Conservation (phyloP, 2,329 filamentous ascomycete genomes). For the Paecilomyces dactylethromorphus region DNA sequence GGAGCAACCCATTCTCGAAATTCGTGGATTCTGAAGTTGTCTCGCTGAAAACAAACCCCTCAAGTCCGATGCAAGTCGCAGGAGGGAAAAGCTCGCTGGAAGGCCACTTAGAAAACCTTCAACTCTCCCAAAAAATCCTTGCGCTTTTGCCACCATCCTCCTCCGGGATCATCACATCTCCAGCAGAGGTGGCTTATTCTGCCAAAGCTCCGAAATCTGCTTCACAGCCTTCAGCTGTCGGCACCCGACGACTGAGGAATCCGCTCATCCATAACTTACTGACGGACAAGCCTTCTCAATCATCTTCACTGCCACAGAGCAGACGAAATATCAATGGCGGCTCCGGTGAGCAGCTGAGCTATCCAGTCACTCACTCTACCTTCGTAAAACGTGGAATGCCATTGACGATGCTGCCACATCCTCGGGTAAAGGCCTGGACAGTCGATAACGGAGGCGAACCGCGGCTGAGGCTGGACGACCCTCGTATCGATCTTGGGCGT, state of each 20-base stretch:
- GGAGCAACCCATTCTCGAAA: conserved; percentile 40
- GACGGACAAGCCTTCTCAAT: conserved; percentile 88
- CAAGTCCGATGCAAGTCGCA: conserved; percentile 5
- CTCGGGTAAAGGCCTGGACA: conserved; percentile 59
- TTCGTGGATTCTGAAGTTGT: conserved; percentile 28
- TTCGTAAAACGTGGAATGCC: conserved; percentile 90
- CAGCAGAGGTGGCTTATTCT: conserved; percentile 68
- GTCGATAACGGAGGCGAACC: conserved; percentile 55
- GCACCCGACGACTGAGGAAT: conserved; percentile 61
- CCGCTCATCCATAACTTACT: conserved; percentile 91
- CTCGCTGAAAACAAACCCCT: conserved; percentile 14
- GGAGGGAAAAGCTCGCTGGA: conserved; percentile 20
- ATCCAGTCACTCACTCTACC: conserved; percentile 56
- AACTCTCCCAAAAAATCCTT: conserved; percentile 63
- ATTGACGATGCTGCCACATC: conserved; percentile 72
- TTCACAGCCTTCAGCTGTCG: conserved; percentile 40
- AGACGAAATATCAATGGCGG: conserved; percentile 45
- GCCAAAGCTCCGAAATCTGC: conserved; percentile 23
- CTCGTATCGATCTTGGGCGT: conserved; percentile 72
- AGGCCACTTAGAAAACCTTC: conserved; percentile 63
- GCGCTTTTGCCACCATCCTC: conserved; percentile 74
- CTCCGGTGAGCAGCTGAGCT: conserved; percentile 23
- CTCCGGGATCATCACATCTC: conserved; percentile 83
- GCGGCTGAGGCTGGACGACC: conserved; percentile 67
- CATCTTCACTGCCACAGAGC: conserved; percentile 76